These are phyloP conservation scores for Colletotrichum phormii DNA, from an alignment of 2,329 filamentous ascomycete genomes.

Conservation along the genomic window DNA sequence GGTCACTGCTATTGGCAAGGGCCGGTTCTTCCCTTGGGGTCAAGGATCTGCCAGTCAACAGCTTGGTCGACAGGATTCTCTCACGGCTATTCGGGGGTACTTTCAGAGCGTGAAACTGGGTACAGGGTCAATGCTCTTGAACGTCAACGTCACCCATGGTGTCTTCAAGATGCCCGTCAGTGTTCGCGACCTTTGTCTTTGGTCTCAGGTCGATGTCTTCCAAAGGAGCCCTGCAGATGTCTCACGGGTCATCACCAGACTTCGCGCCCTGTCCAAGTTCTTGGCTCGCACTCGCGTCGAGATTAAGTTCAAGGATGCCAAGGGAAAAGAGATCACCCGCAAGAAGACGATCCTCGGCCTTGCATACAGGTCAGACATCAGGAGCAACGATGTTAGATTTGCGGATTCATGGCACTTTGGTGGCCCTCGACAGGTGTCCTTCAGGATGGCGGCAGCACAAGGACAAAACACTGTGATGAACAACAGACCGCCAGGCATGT, in stretches of 20 bases:
- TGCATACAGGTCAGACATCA: conserved; percentile 27
- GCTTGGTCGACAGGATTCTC: conserved; percentile 45
- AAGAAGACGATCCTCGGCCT: conserved; percentile 45
- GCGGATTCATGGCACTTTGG: conserved; percentile 30
- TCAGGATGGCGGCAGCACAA: conserved; percentile 42
- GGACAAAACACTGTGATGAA: conserved; percentile 38
- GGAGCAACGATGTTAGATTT: conserved; percentile 3
- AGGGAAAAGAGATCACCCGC: conserved; percentile 20
- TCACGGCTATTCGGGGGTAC: conserved; percentile 62
- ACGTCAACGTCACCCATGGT: conserved; percentile 66
- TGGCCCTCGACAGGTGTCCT: conserved; percentile 45
- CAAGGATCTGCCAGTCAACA: conserved; percentile 40
- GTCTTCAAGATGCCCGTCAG: conserved; percentile 59
- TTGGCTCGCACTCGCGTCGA: conserved; percentile 52
- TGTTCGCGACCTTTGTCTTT: conserved; percentile 42
- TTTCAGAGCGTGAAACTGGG: conserved; percentile 66
- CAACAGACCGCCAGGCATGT: conserved; percentile 39
- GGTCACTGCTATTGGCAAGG: conserved; percentile 56
- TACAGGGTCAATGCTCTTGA: conserved; percentile 65
- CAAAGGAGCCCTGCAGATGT: not conserved
- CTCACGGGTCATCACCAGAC: not conserved
- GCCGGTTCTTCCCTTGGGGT: conserved; percentile 61
- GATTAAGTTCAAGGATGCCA: conserved; percentile 46
- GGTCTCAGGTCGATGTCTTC: conserved; percentile 28
- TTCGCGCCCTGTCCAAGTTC: conserved; percentile 50